Percentiles rank a stretch among this genome's conserved stretches.
Conservation (phyloP, 495 filamentous ascomycete genomes). For the Neurospora africana region DNA sequence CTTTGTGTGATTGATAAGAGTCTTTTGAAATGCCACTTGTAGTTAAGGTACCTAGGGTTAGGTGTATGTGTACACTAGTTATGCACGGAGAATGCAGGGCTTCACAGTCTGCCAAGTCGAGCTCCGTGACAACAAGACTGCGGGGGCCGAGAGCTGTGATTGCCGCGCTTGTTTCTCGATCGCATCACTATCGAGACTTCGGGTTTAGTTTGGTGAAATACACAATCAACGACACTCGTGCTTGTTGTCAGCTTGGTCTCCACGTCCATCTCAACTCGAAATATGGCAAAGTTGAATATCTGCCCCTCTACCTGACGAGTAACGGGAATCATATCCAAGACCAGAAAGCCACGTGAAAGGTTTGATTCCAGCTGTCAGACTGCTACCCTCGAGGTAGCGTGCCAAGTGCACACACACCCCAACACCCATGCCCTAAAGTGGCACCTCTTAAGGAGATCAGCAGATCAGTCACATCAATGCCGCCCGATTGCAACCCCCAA, state of each 20-base stretch:
- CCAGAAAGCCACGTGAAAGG: background rate
- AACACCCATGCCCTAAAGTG: background rate
- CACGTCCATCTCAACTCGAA: background rate
- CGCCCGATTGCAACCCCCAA: background rate
- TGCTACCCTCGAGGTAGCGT: background rate
- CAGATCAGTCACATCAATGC: background rate
- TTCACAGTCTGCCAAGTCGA: background rate
- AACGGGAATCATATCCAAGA: background rate
- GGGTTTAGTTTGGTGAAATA: background rate
- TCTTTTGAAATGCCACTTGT: background rate
- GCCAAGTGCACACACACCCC: background rate
- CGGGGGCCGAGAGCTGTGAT: background rate
- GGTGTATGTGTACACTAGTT: background rate
- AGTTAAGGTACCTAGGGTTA: background rate
- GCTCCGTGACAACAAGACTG: background rate
- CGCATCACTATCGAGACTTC: background rate
- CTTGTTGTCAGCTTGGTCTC: background rate
- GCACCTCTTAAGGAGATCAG: background rate
- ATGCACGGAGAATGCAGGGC: background rate
- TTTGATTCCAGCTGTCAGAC: background rate
- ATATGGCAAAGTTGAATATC: background rate
- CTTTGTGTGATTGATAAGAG: background rate
- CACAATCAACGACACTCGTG: background rate
- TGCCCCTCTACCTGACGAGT: background rate
- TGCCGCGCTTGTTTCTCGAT: background rate